These are phyloP conservation scores for Wickerhamomyces chaumierensis DNA, from an alignment of 805 yeast species.

Conservation along the genomic window DNA sequence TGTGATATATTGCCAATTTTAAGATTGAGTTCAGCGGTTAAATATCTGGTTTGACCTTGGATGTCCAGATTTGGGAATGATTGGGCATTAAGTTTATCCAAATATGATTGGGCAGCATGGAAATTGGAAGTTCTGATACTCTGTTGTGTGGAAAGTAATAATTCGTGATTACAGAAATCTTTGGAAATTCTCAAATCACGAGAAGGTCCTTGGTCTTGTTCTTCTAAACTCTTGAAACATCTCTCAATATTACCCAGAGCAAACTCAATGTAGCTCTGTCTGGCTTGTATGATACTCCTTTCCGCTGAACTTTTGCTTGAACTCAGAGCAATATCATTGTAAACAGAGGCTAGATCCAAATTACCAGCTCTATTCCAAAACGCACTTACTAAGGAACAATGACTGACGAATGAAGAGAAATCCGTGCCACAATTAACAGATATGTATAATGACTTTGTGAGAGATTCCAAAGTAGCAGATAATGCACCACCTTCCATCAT, in stretches of 20 bases:
- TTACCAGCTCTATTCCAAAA: conserved; percentile 45
- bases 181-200: conserved; percentile 22
- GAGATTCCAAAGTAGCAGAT: conserved; percentile 37
- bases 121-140: conserved; percentile 18
- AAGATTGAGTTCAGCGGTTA: conserved; percentile 14
- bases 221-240: conserved; percentile 26
- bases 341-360: conserved; percentile 32
- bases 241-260: conserved; percentile 29
- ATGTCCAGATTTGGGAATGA: conserved; percentile 17
- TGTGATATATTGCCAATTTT: conserved; percentile 12
- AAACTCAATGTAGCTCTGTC: conserved; percentile 28
- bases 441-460: conserved; percentile 44
- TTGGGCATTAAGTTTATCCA: conserved; percentile 14
- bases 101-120: conserved; percentile 15
- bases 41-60: conserved; percentile 18
- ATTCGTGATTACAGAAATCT: conserved; percentile 28
- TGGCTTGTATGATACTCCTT: conserved; percentile 25
- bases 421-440: conserved; percentile 34
- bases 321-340: conserved; percentile 34
- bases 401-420: conserved; percentile 26
- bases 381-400: conserved; percentile 32
- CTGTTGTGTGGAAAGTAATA: conserved; percentile 27
- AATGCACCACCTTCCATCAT: conserved; percentile 41
- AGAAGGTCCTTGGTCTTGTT: conserved; percentile 16
- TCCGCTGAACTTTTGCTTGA: conserved; percentile 28